Base-by-base conservation (phyloP, 2,329 filamentous ascomycete species). In the Neoscytalidium dimidiatum region DNA sequence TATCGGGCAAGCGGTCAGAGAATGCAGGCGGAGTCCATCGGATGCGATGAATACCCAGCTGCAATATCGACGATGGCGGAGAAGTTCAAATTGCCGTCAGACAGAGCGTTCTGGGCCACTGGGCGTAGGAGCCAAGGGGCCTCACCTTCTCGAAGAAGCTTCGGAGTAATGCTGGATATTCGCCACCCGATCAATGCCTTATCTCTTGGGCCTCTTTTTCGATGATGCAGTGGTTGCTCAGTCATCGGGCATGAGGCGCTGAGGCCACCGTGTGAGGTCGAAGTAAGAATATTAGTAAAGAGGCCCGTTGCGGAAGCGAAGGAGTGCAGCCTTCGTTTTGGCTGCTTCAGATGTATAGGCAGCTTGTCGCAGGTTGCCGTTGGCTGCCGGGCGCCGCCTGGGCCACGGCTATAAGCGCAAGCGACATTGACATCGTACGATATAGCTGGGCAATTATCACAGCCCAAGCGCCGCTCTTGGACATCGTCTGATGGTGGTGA, bases 351-450 rank as follows among this genome's bases (percentile, higher is more conserved):
- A 31, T 19, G 8, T 44, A 43, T 57, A 4, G 35, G 19, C 11
- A 8, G 31, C n/a, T 9, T 21, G 52, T 29, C 53, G 23, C 53
- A 44, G 35, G 17, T 17, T 21, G 7, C 35, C 53, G 23, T 6
- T n/a, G 17, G 11, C 13, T 26, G 23, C 21, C 17, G 53, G 21
- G n/a, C 28, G 26, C 21, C 53, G 31, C 29, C 23, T 21, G 4
- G 4, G n/a, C 8, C n/a, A 31, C 53, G 53, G 53, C 17, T 44
- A 58, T 58, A 13, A 44, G 53, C 53, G 53, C 26, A 58, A 58
- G 53, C 38, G 53, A 58, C 11, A 43, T 44, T 58, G 8, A 13
- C 28, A 19, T 57, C 53, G 9, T 44, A 44, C 23, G 23, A 29
- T 38, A 19, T 8, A 26, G 14, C 19, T 26, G 7, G 23, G 23